Base-by-base conservation (phyloP, 2,329 filamentous ascomycete species). In the Myriosclerotinia scirpicola region DNA sequence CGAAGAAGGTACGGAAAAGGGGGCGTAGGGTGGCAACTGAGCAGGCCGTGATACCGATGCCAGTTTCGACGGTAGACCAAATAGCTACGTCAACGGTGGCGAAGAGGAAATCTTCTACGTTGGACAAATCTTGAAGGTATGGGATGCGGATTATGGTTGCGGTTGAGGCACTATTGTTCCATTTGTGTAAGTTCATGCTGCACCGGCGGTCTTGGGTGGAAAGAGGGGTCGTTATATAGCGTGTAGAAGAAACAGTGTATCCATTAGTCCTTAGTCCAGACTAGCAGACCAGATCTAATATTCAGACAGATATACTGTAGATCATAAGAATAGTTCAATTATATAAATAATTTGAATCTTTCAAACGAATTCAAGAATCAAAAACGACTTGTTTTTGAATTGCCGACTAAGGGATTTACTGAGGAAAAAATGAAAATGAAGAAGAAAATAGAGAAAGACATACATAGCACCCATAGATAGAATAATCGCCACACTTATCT, bases 121-220 rank as follows among this genome's bases (percentile, higher is more conserved):
- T 73, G 2, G 73, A 70, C 11, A 81, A 73, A 26, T 76, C 73
- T 65, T 75, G 75, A 12, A 80, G 74, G 69, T 80, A 81, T 12
- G 79, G 79, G 36, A 81, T 77, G 14, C 80, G 78, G 53, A 80
- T 73, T 59, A 81, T 78, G 4, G 79, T 80, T 36, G 78, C 79
- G 6, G 77, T 72, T 0, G 78, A 80, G 17, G 78, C 79, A 38
- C 79, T 63, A 20, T 48, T 17, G 5, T 40, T 22, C n/a, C 30
- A 38, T 55, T 15, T 5, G 34, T 22, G 30, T 65, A 61, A 61
- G 58, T 38, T 38, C 5, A 50, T 61, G 44, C n/a, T 38, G 8
- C 17, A 7, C 30, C 14, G 8, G 30, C 34, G 5, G 7, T 26
- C 1, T 14, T 14, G 38, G 6, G 5, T 11, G 15, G 2, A 26